Evolutionary conservation across 768 basidiomycete genomes (phyloP).

Genomic region (Boletus edulis): DNA sequence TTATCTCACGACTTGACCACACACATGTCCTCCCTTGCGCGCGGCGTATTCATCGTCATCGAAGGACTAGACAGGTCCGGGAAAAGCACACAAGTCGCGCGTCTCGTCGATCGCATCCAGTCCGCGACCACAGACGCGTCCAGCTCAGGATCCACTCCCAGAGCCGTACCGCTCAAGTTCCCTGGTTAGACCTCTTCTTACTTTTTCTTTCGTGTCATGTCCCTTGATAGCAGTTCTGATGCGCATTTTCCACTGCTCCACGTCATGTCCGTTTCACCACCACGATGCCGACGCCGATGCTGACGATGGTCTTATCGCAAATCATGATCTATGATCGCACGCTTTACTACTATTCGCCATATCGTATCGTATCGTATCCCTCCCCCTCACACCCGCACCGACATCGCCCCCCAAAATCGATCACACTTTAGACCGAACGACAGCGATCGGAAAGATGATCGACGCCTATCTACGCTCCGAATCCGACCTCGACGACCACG

Average conservation of each 20-base stretch:
- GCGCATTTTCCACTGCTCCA: not conserved
- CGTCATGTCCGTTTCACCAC: not conserved
- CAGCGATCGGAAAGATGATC: constrained; percentile 89
- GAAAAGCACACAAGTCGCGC: constrained; percentile 82
- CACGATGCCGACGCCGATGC: not conserved
- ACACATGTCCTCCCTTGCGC: constrained; percentile 17
- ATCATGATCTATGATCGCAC: not conserved
- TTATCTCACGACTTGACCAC: too few relatives aligned
- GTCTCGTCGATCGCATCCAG: constrained; percentile 56
- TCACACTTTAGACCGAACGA: constrained; percentile 70
- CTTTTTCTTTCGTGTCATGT: not conserved
- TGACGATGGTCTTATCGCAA: not conserved
- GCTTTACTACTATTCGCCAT: too few relatives aligned
- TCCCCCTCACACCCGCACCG: too few relatives aligned
- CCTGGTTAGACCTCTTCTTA: constrained; percentile 58
- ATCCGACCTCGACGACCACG: constrained; percentile 86
- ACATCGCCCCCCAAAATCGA: not conserved
- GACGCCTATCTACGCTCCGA: constrained; percentile 84
- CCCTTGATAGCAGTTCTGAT: not conserved
- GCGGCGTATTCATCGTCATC: constrained; percentile 86
- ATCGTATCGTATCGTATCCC: too few relatives aligned
- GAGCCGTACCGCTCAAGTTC: constrained; percentile 73
- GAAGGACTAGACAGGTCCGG: constrained; percentile 97
- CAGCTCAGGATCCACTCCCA: constrained; percentile 1
- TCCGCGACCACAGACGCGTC: not conserved